These are phyloP conservation scores for Ceratobasidium sp. DNA, from an alignment of 1,284 basidiomycete species.

Conservation along the genomic window DNA sequence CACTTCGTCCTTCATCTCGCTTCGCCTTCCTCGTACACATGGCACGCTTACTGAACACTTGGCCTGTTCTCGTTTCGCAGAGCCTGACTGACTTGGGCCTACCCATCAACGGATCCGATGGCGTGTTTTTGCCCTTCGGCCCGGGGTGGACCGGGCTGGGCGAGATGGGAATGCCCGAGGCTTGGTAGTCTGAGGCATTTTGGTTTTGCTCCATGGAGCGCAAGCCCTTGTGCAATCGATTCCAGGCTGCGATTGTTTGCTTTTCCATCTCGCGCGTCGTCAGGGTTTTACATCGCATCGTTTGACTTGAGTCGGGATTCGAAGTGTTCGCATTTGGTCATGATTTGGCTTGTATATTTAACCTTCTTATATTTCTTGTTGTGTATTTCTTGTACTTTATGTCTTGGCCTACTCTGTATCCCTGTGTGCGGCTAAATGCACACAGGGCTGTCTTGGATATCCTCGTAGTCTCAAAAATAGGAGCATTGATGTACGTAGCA, in stretches of 20 bases:
- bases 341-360: constrained; percentile 14
- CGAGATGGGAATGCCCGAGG: constrained; percentile 82
- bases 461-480: neutral
- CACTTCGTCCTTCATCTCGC: constrained; percentile 1
- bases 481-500: constrained; percentile 30
- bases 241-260: neutral
- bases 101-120: constrained; percentile 90
- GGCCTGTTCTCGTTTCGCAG: constrained; percentile 62
- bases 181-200: constrained; percentile 67
- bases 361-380: neutral
- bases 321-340: neutral
- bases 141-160: constrained; percentile 67
- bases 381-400: constrained; percentile 34
- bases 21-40: constrained; percentile 41
- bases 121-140: constrained; percentile 82
- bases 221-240: too few relatives aligned
- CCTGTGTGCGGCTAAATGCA: neutral
- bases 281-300: too few relatives aligned
- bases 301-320: too few relatives aligned
- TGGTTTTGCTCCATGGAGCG: constrained; percentile 23
- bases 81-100: constrained; percentile 88
- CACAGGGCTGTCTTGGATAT: constrained; percentile 8
- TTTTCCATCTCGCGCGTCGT: too few relatives aligned
- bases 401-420: constrained; percentile 9
- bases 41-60: constrained; percentile 25